phyloP scores from a whole-genome alignment of 257 asterid species.

The Echium plantagineum region DNA sequence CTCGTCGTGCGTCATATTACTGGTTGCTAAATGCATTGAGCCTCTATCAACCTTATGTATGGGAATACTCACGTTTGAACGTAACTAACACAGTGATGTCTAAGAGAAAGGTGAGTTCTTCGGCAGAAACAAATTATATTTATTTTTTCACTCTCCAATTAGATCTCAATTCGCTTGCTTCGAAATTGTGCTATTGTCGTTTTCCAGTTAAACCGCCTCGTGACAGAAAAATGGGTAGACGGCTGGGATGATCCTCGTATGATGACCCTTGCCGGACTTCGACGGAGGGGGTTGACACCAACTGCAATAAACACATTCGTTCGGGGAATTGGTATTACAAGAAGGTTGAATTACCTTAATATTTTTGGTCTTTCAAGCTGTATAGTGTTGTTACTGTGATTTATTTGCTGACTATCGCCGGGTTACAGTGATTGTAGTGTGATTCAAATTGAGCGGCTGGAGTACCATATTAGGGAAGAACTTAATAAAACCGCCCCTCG shows the following conservation, averaged over 20 bases:
- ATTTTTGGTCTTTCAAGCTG: conserved; percentile 7
- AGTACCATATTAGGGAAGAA: conserved; percentile 86
- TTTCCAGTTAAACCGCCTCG: conserved; percentile 73
- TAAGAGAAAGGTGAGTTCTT: conserved; percentile 63
- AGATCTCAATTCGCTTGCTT: neutral
- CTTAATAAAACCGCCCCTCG: conserved; percentile 75
- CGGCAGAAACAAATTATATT: neutral
- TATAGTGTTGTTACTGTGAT: conserved; percentile 8
- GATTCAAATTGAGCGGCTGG: conserved; percentile 76
- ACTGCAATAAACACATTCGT: conserved; percentile 79
- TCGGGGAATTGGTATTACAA: conserved; percentile 86
- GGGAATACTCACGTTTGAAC: conserved; percentile 88
- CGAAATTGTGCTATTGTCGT: conserved; percentile 9
- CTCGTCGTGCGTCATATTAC: conserved; percentile 92
- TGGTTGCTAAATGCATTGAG: conserved; percentile 72
- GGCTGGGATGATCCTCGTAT: conserved; percentile 99
- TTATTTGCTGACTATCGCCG: conserved; percentile 8
- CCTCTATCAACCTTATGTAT: conserved; percentile 81
- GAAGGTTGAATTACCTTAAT: conserved; percentile 46
- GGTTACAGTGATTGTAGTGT: conserved; percentile 68
- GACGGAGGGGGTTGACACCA: conserved; percentile 91
- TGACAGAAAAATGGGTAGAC: conserved; percentile 82
- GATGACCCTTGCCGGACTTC: conserved; percentile 86
- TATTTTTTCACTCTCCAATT: neutral
- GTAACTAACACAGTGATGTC: conserved; percentile 88